Conservation (phyloP, 164 flowering plant species). For the Tinospora cordifolia region DNA sequence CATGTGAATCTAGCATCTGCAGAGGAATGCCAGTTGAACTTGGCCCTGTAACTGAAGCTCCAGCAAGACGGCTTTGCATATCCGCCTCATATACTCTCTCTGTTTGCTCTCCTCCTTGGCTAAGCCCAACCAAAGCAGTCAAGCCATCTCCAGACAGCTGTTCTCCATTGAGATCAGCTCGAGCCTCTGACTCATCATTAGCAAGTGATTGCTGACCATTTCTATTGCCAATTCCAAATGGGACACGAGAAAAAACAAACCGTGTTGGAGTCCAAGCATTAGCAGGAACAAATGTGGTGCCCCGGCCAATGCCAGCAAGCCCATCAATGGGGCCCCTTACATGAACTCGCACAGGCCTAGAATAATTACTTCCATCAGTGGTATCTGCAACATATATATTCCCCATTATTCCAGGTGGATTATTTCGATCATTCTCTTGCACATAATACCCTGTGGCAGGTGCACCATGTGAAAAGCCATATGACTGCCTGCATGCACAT, state of each 20-base stretch:
- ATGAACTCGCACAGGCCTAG: slow-evolving; percentile 82
- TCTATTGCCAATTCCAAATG: slow-evolving; percentile 73
- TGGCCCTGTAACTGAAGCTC: slow-evolving; percentile 40
- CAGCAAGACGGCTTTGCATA: slow-evolving; percentile 36
- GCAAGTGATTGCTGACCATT: slow-evolving; percentile 68
- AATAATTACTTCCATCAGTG: slow-evolving; percentile 53
- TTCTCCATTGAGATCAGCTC: slow-evolving; percentile 71
- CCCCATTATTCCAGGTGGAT: slow-evolving; percentile 42
- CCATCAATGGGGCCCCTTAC: slow-evolving; percentile 90
- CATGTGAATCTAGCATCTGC: slow-evolving; percentile 62
- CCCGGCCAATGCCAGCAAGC: slow-evolving; percentile 96
- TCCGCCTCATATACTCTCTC: slow-evolving; percentile 51
- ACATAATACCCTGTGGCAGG: slow-evolving; percentile 45
- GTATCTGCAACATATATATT: slow-evolving; percentile 62
- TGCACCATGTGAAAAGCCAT: slow-evolving; percentile 56
- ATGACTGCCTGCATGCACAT: slow-evolving; percentile 75
- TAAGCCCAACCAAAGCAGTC: slow-evolving; percentile 88
- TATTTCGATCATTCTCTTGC: slow-evolving; percentile 68
- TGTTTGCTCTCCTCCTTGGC: slow-evolving; percentile 69
- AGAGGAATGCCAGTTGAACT: slow-evolving; percentile 41
- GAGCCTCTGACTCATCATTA: slow-evolving; percentile 76
- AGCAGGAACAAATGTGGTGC: slow-evolving; percentile 65
- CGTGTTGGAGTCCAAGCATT: slow-evolving; percentile 86
- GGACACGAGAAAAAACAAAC: slow-evolving; percentile 90
- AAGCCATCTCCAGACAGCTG: slow-evolving; percentile 83